phyloP scores from a whole-genome alignment of 2,329 filamentous ascomycete species.

The Westerdykella aurantiaca region DNA sequence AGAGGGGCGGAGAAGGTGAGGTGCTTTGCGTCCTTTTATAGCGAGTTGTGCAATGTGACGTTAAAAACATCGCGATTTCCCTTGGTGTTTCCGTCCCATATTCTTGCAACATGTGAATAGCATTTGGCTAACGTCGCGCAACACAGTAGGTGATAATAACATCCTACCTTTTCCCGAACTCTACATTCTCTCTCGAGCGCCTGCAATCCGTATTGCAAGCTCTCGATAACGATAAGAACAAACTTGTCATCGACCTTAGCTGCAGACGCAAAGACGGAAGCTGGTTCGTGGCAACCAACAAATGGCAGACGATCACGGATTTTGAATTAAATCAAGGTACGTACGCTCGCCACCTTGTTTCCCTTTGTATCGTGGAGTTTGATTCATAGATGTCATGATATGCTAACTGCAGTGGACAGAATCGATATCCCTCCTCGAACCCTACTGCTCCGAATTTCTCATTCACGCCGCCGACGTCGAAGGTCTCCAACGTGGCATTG shows the following conservation, averaged over 20 bases:
- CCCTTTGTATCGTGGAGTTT: not conserved
- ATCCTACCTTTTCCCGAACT: slow-evolving; percentile 82
- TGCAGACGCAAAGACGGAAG: slow-evolving; percentile 69
- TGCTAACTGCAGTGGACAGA: slow-evolving; percentile 46
- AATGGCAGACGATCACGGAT: slow-evolving; percentile 96
- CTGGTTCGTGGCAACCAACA: slow-evolving; percentile 99
- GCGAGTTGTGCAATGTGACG: too few species aligned
- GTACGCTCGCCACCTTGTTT: slow-evolving; percentile 6
- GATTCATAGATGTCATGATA: not conserved
- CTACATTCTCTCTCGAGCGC: slow-evolving; percentile 70
- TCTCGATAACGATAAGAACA: slow-evolving; percentile 67
- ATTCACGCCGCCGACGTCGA: slow-evolving; percentile 97
- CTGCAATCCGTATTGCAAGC: slow-evolving; percentile 68
- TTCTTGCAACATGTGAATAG: not conserved
- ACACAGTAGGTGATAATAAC: slow-evolving; percentile 83
- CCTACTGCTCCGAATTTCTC: slow-evolving; percentile 92
- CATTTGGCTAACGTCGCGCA: not conserved
- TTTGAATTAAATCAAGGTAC: slow-evolving; percentile 86
- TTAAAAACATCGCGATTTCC: too few species aligned
- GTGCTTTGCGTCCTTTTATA: slow-evolving; percentile 12
- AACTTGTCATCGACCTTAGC: slow-evolving; percentile 91
- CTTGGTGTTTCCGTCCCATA: too few species aligned
- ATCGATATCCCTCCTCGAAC: slow-evolving; percentile 73
- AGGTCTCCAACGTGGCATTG: slow-evolving; percentile 84
- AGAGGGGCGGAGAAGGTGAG: slow-evolving; percentile 81